Percentiles rank a stretch among this genome's conserved stretches.
These are phyloP conservation scores for Pterocarpus macrocarpus DNA, from an alignment of 306 rosid species.

Conservation along the genomic window DNA sequence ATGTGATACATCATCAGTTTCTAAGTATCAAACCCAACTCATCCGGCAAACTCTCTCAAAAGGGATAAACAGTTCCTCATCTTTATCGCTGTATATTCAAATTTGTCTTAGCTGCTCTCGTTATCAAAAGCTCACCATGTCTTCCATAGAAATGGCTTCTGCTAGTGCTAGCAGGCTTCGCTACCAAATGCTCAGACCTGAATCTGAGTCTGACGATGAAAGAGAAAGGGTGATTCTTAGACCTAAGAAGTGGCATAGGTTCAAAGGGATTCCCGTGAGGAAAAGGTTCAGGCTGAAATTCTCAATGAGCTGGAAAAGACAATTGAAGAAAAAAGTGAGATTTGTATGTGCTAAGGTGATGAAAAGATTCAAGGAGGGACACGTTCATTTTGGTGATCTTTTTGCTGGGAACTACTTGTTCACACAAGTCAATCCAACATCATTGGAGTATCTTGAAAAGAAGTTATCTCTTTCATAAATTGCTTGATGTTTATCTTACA, in stretches of 20 bases:
- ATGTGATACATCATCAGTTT: background rate
- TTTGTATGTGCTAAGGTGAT: slow-evolving; percentile 53
- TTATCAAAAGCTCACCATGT: slow-evolving; percentile 17
- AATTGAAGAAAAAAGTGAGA: slow-evolving; percentile 58
- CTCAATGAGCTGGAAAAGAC: slow-evolving; percentile 53
- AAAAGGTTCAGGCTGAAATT: slow-evolving; percentile 58
- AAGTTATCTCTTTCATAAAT: slow-evolving; percentile 47
- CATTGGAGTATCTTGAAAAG: slow-evolving; percentile 54
- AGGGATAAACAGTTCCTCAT: background rate
- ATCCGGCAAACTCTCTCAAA: background rate
- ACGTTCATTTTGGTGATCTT: slow-evolving; percentile 75
- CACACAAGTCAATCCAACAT: slow-evolving; percentile 72
- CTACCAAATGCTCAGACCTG: slow-evolving; percentile 54
- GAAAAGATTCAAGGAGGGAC: slow-evolving; percentile 69
- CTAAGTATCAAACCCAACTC: background rate
- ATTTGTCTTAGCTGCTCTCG: background rate
- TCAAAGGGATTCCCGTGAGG: slow-evolving; percentile 44
- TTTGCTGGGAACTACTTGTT: slow-evolving; percentile 88
- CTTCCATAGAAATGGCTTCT: slow-evolving; percentile 41
- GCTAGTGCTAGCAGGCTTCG: slow-evolving; percentile 39
- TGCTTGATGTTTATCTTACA: slow-evolving; percentile 25
- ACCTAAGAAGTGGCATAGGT: slow-evolving; percentile 51
- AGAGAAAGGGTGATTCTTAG: slow-evolving; percentile 36
- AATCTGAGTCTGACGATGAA: slow-evolving; percentile 35
- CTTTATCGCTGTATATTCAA: background rate